Evolutionary conservation across 2,329 filamentous ascomycete genomes (phyloP), one percentile per base, ranked within the genome.

Genomic region (Aspergillus uvarum): DNA sequence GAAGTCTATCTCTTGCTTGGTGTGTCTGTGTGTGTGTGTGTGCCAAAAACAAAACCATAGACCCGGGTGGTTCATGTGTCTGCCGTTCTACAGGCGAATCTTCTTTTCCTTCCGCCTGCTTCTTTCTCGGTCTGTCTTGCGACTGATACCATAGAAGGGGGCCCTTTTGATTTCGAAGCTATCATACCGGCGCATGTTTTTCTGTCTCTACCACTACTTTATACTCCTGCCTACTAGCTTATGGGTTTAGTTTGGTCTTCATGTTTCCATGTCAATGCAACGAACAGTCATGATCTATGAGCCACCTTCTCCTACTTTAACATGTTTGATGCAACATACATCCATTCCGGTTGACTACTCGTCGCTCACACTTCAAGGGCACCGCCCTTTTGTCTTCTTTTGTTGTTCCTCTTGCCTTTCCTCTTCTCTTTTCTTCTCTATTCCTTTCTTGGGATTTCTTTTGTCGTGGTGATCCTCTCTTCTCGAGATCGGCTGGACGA

Each of bases 241-340:
- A 66, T 65, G 61, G 62, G 63, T 54, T 65, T 67, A 66, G 62
- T 64, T 65, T 68, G 61, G 64, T 59, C 59, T 56, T 70, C 65
- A 74, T 71, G 69, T 71, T 72, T 66, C 64, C 69, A 72, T 73
- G 69, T 68, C 67, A 74, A 73, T 74, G 68, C 70, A 74, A 75
- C 72, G 72, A 74, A 74, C 67, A 72, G 66, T 73, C 69, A 76
- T 74, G 73, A 72, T 70, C 64, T 68, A 68, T 66, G 61, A 62
- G 59, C 60, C 55, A 50, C 8, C n/a, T 32, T 50, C 47, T 64
- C 49, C 26, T 56, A 38, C 57, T 61, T 44, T 19, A 44, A 19
- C 14, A 19, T 44, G 16, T 19, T 44, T 19, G 38, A 44, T 44
- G 38, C 38, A 59, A 54, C 60, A 59, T 51, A 60, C 48, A 58